Evolutionary conservation across 345 rosid species (phyloP).

Genomic region (Hibiscus mutabilis): DNA sequence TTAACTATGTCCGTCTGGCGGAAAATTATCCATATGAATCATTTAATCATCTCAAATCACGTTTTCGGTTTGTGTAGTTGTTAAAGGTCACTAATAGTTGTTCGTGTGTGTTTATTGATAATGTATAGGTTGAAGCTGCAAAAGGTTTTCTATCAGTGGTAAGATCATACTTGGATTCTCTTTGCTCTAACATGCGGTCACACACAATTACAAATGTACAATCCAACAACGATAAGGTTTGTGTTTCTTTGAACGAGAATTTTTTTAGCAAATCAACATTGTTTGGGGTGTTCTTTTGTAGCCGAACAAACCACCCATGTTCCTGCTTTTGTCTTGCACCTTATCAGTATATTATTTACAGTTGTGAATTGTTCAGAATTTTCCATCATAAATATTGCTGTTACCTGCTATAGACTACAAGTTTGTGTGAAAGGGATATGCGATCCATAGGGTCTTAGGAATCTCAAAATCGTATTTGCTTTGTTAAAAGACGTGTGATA

Average conservation of each 20-base stretch:
- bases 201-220: constrained; percentile 96
- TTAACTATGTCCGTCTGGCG: not conserved
- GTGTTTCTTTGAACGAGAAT: constrained; percentile 8
- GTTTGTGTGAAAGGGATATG: too few species aligned
- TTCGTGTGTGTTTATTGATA: not conserved
- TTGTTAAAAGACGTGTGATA: too few species aligned
- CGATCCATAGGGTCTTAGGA: too few species aligned
- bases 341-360: too few species aligned
- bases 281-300: not conserved
- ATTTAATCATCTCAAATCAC: not conserved
- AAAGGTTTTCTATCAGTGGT: constrained; percentile 61
- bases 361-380: too few species aligned
- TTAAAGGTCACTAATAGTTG: not conserved
- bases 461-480: too few species aligned
- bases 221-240: constrained; percentile 94
- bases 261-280: not conserved
- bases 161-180: constrained; percentile 73
- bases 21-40: not conserved
- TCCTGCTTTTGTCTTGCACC: too few species aligned
- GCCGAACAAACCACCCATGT: too few species aligned
- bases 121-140: constrained; percentile 72
- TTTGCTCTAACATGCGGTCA: constrained; percentile 81
- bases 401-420: too few species aligned
- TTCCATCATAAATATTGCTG: too few species aligned
- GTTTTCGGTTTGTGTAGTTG: not conserved